Conservation (phyloP, 2,329 filamentous ascomycete species). For the Colletotrichum euphorbiae region DNA sequence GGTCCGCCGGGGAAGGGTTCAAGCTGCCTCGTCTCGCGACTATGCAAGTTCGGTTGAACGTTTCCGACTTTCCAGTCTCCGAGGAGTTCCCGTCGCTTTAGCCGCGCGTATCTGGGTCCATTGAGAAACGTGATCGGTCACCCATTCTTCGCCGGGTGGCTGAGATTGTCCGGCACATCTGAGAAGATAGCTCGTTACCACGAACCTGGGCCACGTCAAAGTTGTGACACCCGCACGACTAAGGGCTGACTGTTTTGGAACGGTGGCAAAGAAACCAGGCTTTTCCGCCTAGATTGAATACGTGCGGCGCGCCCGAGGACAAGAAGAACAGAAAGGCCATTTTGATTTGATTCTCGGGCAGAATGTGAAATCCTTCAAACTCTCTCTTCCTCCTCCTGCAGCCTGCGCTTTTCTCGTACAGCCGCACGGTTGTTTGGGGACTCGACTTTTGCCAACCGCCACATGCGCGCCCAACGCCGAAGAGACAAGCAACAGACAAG, state of each 20-base stretch:
- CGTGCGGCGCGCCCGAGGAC: not conserved
- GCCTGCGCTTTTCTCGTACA: conserved; percentile 20
- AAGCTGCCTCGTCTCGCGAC: not conserved
- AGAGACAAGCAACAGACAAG: conserved; percentile 12
- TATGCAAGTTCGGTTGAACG: not conserved
- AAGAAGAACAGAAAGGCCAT: not conserved
- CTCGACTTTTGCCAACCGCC: conserved; percentile 1
- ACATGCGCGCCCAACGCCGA: conserved; percentile 16
- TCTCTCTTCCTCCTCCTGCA: not conserved
- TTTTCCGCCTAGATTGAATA: not conserved
- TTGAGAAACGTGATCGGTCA: not conserved
- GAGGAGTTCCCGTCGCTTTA: not conserved
- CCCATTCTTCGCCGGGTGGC: not conserved
- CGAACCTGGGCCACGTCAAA: conserved; percentile 26
- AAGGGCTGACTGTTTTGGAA: conserved; percentile 4
- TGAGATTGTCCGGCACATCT: not conserved
- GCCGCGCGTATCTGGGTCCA: conserved; percentile 12
- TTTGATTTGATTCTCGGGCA: conserved; percentile 39
- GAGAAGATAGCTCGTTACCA: not conserved
- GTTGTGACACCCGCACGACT: conserved; percentile 29
- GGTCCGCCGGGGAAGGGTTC: not conserved
- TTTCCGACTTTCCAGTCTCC: not conserved
- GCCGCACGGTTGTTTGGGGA: conserved; percentile 29
- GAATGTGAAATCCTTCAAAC: conserved; percentile 34
- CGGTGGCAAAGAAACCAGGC: conserved; percentile 22